phyloP scores from a whole-genome alignment of 1,284 basidiomycete species.

The Takashimella koratensis region DNA sequence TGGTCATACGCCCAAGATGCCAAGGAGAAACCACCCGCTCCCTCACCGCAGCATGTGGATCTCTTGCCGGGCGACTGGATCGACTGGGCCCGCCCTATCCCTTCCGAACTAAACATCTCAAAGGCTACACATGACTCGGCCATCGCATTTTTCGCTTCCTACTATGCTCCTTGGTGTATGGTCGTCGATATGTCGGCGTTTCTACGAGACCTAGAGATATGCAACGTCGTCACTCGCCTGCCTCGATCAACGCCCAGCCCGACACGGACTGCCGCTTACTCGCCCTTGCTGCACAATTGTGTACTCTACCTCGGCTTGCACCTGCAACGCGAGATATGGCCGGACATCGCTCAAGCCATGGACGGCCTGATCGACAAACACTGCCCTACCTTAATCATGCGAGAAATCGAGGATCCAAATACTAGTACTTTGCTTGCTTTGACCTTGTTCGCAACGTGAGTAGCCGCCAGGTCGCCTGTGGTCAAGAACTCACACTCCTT shows the following conservation, averaged over 20 bases:
- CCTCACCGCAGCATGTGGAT: background rate
- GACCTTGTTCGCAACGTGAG: slow-evolving; percentile 14
- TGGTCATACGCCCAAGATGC: slow-evolving; percentile 22
- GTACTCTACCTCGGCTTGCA: slow-evolving; percentile 16
- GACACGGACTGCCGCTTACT: slow-evolving; percentile 13
- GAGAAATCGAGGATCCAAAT: slow-evolving; percentile 15
- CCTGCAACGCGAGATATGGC: background rate
- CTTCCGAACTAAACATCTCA: too few relatives aligned
- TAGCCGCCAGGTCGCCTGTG: too few relatives aligned
- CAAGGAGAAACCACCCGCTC: too few relatives aligned
- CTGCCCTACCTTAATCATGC: slow-evolving; percentile 11
- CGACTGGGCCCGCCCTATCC: too few relatives aligned
- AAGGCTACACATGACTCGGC: slow-evolving; percentile 21
- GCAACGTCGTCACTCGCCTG: too few relatives aligned
- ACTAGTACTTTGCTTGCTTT: slow-evolving; percentile 18
- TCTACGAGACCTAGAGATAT: too few relatives aligned
- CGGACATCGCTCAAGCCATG: background rate
- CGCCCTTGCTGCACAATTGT: slow-evolving; percentile 21
- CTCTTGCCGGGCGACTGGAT: too few relatives aligned
- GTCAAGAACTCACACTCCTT: too few relatives aligned
- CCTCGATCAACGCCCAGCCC: too few relatives aligned
- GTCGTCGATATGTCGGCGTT: slow-evolving; percentile 17
- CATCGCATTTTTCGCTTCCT: slow-evolving; percentile 11
- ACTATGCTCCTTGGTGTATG: slow-evolving; percentile 21
- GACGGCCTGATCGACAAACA: slow-evolving; percentile 9